Evolutionary conservation across 495 filamentous ascomycete species (phyloP).

Genomic region (Neurospora tetraspora): DNA sequence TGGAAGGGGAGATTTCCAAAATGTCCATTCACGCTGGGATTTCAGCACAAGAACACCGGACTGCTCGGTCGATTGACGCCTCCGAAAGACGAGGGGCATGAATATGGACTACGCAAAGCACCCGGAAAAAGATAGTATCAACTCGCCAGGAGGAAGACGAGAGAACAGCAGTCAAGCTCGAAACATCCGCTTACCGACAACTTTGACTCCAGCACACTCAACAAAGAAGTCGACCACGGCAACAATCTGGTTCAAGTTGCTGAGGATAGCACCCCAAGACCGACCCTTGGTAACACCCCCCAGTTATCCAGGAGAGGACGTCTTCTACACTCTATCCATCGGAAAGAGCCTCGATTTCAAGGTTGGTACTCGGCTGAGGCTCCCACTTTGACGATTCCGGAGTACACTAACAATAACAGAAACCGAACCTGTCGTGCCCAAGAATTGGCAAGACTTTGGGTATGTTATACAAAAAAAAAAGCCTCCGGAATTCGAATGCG

Average conservation of each 20-base stretch:
- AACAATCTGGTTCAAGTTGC: background rate
- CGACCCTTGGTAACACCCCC: background rate
- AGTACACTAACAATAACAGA: background rate
- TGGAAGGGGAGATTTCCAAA: background rate
- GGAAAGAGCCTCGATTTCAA: background rate
- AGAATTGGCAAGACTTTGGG: background rate
- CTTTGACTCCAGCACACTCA: background rate
- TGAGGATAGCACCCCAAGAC: background rate
- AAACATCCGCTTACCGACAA: background rate
- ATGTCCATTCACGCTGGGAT: background rate
- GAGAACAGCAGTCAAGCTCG: background rate
- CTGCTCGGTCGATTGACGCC: background rate
- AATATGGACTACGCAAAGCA: background rate
- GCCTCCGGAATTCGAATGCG: background rate
- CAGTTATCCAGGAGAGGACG: background rate
- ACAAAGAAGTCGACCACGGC: background rate
- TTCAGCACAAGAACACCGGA: background rate
- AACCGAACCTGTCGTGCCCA: background rate
- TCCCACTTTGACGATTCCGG: background rate
- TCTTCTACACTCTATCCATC: background rate
- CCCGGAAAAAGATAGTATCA: background rate
- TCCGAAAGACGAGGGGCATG: background rate
- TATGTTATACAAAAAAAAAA: background rate
- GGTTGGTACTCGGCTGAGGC: background rate
- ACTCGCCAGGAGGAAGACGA: background rate